Conservation (phyloP, 345 rosid genomes). For the Ceriops zippeliana region DNA sequence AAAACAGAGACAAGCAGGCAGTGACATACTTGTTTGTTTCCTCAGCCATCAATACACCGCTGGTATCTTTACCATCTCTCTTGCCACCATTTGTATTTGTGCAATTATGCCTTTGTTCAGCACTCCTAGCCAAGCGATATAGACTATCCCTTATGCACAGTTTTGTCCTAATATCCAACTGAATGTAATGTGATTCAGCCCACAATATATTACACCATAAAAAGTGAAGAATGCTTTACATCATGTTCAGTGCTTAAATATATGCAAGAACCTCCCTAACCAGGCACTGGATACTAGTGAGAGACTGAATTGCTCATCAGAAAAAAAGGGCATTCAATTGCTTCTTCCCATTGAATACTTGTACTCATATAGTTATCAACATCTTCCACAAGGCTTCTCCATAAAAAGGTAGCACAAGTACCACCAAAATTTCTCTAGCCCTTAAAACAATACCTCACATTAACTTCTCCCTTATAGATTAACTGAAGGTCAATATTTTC, state of each 20-base stretch:
- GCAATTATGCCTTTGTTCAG: constrained; percentile 70
- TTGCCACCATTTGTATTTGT: constrained; percentile 35
- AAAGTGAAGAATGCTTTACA: background rate
- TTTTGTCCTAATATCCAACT: constrained; percentile 90
- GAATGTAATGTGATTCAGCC: constrained; percentile 25
- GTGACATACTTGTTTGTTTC: constrained; percentile 63
- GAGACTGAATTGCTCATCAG: background rate
- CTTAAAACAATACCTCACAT: no score
- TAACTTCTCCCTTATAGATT: no score
- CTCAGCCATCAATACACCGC: constrained; percentile 36
- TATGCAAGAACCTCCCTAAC: background rate
- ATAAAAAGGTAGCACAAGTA: no score
- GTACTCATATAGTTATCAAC: no score
- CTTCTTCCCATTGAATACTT: no score
- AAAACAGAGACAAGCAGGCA: constrained; percentile 6
- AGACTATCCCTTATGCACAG: constrained; percentile 90
- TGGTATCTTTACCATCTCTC: constrained; percentile 36
- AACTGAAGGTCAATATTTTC: no score
- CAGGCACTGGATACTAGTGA: background rate
- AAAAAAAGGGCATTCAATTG: background rate
- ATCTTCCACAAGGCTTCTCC: no score
- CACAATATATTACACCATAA: constrained; percentile 9
- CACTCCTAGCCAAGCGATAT: constrained; percentile 87
- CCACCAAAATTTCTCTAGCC: no score
- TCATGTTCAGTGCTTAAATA: background rate